Evolutionary conservation across 495 filamentous ascomycete species (phyloP).

Genomic region (Astrothelium subdiscretum): DNA sequence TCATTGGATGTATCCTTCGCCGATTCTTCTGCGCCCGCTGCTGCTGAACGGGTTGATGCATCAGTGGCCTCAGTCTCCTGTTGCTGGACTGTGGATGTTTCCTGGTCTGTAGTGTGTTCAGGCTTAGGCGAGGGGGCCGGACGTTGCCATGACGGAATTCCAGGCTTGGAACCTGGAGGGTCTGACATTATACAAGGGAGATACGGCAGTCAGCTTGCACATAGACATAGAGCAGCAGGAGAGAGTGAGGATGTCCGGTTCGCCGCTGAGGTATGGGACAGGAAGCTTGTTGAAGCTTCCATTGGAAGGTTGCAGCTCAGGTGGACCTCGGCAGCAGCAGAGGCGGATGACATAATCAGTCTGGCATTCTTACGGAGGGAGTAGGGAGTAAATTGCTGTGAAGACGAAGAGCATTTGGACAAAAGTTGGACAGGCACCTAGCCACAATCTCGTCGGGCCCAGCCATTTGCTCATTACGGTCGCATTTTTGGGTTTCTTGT

Average conservation of each 20-base stretch:
- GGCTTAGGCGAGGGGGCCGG: background rate
- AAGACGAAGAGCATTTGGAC: background rate
- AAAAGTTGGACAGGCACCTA: background rate
- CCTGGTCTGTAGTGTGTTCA: too few species aligned
- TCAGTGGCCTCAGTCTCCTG: background rate
- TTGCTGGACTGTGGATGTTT: background rate
- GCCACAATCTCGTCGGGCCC: background rate
- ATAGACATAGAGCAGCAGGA: too few species aligned
- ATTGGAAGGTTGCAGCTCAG: too few species aligned
- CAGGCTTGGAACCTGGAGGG: constrained; percentile 2
- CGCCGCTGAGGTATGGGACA: too few species aligned
- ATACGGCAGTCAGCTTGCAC: background rate
- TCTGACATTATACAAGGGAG: background rate
- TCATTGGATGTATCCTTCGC: background rate
- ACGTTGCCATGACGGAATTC: constrained; percentile 40
- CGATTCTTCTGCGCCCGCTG: background rate
- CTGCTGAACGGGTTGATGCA: background rate
- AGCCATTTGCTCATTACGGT: background rate
- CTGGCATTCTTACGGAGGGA: too few species aligned
- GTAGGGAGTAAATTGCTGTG: background rate
- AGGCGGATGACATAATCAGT: too few species aligned
- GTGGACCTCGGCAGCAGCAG: too few species aligned
- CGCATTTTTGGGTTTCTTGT: too few species aligned
- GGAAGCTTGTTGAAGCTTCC: too few species aligned
- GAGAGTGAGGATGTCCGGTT: too few species aligned